phyloP scores from a whole-genome alignment of 1,139 yeast species.

The Saccharomyces hybrid region DNA sequence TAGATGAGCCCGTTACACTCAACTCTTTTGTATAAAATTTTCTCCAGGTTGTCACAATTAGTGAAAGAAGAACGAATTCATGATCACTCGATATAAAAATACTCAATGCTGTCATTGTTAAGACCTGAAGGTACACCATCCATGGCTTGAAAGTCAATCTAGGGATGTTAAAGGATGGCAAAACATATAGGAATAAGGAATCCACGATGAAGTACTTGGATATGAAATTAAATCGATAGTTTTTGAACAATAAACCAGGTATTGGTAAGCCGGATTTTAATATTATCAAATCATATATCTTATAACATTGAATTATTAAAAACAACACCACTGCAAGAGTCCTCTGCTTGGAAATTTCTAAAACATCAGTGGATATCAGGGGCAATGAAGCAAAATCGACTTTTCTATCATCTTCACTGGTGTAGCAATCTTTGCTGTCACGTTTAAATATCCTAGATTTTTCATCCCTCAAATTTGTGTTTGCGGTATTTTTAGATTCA shows the following conservation, averaged over 20 bases:
- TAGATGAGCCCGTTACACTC: slow-evolving; percentile 54
- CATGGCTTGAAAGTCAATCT: slow-evolving; percentile 47
- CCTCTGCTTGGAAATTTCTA: slow-evolving; percentile 83
- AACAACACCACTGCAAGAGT: slow-evolving; percentile 59
- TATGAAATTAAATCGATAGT: slow-evolving; percentile 50
- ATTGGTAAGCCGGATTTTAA: slow-evolving; percentile 30
- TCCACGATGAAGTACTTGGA: slow-evolving; percentile 69
- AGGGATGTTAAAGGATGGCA: slow-evolving; percentile 73
- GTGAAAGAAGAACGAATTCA: slow-evolving; percentile 44
- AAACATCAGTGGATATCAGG: slow-evolving; percentile 46
- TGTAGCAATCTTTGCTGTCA: not conserved
- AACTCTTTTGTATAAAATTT: slow-evolving; percentile 51
- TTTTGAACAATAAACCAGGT: slow-evolving; percentile 35
- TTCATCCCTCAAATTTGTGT: not conserved
- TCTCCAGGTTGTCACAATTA: slow-evolving; percentile 43
- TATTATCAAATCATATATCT: slow-evolving; percentile 59
- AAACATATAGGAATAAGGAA: slow-evolving; percentile 55
- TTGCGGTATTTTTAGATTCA: not conserved
- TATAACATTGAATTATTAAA: slow-evolving; percentile 69
- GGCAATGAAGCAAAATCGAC: slow-evolving; percentile 23
- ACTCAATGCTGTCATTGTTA: slow-evolving; percentile 33
- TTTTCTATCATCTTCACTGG: not conserved
- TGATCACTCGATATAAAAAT: slow-evolving; percentile 35
- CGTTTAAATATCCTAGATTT: not conserved
- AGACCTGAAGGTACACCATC: slow-evolving; percentile 34